These are phyloP conservation scores for Solanum piurae DNA, from an alignment of 257 asterid genomes.

Conservation along the genomic window DNA sequence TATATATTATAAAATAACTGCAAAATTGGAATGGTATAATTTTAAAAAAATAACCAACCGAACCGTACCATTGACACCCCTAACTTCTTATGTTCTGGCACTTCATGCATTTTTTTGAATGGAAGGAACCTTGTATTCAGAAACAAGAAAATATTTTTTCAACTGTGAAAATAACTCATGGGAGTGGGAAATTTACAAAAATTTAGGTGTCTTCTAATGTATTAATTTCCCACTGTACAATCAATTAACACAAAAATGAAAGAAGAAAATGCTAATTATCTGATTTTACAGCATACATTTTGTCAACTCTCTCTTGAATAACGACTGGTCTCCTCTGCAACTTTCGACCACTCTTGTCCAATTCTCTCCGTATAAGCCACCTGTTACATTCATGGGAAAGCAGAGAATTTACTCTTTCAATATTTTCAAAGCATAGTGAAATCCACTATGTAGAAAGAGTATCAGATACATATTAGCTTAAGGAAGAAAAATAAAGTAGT, in stretches of 20 bases:
- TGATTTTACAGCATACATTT: constrained; percentile 15
- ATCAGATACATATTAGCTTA: neutral
- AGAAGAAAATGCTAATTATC: neutral
- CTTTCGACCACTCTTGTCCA: constrained; percentile 73
- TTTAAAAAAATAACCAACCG: too few species aligned
- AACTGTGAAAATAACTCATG: neutral
- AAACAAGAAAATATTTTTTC: neutral
- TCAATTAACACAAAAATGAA: neutral
- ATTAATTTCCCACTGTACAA: neutral
- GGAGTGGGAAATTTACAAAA: neutral
- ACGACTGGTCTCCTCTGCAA: constrained; percentile 65
- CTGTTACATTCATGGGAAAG: constrained; percentile 29
- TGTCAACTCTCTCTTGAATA: constrained; percentile 38
- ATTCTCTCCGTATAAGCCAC: constrained; percentile 63
- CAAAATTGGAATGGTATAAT: neutral
- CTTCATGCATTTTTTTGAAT: neutral
- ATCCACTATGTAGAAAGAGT: neutral
- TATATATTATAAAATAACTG: too few species aligned
- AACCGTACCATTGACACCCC: neutral
- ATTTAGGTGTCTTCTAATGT: neutral
- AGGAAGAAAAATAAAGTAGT: neutral
- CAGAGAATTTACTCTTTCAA: neutral
- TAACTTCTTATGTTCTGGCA: too few species aligned
- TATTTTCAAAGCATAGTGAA: neutral
- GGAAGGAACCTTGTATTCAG: neutral